Conservation (phyloP, 2,329 filamentous ascomycete species). For the Fusarium sterilihyphosum region DNA sequence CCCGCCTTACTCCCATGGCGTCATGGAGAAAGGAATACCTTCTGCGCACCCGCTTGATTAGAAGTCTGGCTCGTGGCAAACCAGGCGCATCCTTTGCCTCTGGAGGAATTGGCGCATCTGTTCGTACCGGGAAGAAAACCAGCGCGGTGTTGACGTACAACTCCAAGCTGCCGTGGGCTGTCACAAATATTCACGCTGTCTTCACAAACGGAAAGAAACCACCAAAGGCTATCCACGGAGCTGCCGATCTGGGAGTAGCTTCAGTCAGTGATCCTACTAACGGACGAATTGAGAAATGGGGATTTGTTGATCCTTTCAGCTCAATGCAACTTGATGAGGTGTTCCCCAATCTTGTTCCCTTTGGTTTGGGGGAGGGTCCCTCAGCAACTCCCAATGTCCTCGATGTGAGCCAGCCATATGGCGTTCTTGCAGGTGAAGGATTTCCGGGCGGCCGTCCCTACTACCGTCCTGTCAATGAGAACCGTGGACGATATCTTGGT, state of each 20-base stretch:
- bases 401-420: conserved; percentile 88
- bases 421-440: conserved; percentile 86
- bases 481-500: conserved; percentile 78
- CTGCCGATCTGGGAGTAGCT: conserved; percentile 79
- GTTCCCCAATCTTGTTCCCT: conserved; percentile 77
- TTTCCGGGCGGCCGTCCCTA: conserved; percentile 84
- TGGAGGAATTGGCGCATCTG: conserved; percentile 61
- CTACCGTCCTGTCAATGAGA: conserved; percentile 78
- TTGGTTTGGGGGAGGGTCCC: conserved; percentile 81
- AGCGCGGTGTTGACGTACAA: conserved; percentile 85
- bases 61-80: conserved; percentile 84
- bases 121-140: conserved; percentile 70
- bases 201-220: conserved; percentile 79
- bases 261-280: conserved; percentile 82
- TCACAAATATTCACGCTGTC: conserved; percentile 82
- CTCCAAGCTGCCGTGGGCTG: conserved; percentile 80
- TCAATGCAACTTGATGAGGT: conserved; percentile 83
- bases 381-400: conserved; percentile 85
- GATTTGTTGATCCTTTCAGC: conserved; percentile 76
- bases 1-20: conserved; percentile 82
- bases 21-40: conserved; percentile 98
- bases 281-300: conserved; percentile 85
- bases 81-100: conserved; percentile 67
- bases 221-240: conserved; percentile 84
- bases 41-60: conserved; percentile 82